These are phyloP conservation scores for Colletotrichum sp. DNA, from an alignment of 2,329 filamentous ascomycete genomes.

Conservation along the genomic window DNA sequence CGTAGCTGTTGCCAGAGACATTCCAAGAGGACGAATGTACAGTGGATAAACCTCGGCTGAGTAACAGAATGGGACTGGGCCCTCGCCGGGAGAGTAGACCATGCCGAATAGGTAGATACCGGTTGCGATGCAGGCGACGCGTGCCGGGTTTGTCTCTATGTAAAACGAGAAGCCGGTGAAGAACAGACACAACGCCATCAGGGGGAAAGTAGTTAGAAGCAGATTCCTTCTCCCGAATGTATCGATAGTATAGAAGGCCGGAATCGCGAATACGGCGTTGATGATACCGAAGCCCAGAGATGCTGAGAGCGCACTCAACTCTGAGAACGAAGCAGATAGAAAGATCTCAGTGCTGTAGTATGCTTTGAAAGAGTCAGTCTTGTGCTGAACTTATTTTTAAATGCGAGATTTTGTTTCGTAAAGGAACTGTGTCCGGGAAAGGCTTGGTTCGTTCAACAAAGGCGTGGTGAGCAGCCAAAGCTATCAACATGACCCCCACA, in stretches of 20 bases:
- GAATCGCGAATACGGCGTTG: constrained; percentile 69
- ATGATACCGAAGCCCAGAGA: constrained; percentile 69
- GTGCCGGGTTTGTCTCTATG: constrained; percentile 40
- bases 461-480: background rate
- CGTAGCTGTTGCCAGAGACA: constrained; percentile 61
- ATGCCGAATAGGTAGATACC: constrained; percentile 56
- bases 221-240: constrained; percentile 70
- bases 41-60: constrained; percentile 71
- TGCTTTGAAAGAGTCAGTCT: constrained; percentile 29
- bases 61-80: constrained; percentile 54
- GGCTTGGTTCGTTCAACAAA: background rate
- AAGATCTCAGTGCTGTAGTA: constrained; percentile 70
- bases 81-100: constrained; percentile 65
- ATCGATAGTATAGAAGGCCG: constrained; percentile 70
- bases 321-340: constrained; percentile 54
- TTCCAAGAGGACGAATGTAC: constrained; percentile 65
- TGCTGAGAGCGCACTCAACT: constrained; percentile 58
- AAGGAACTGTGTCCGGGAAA: background rate
- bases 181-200: constrained; percentile 61
- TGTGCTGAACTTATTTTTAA: fast-evolving
- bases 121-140: constrained; percentile 48
- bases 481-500: background rate
- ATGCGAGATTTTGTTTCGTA: background rate
- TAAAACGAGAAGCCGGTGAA: constrained; percentile 53
- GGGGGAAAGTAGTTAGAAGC: constrained; percentile 66